Evolutionary conservation across 345 rosid genomes (phyloP), one percentile per base, ranked within the genome.

Genomic region (Garcia nutans): DNA sequence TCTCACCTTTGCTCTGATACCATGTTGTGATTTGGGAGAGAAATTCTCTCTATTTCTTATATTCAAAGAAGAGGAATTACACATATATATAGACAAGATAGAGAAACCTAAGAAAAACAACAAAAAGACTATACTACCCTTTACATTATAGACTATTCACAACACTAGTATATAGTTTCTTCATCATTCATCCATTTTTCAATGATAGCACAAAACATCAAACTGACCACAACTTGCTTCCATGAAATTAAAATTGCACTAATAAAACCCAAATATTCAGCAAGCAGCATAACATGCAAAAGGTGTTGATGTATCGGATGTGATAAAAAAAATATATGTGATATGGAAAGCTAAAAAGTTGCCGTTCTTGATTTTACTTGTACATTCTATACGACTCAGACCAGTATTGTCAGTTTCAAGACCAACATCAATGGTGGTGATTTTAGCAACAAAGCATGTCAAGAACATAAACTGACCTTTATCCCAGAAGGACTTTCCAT

Each of bases 401-500:
- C 5, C 58, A 47, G 6, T 54, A 3, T 54, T 19, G n/a, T 54
- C 58, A 54, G 19, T 54, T 5, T 6, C 8, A 54, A 7, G 56
- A 54, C 19, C 16, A 54, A 5, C 22, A 70, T 54, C 22, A 45
- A 70, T 17, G 13, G n/a, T 22, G 8, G 50, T n/a, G 22, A 20
- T 19, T 10, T 26, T 11, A 54, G 16, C 69, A 41, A 70, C 6
- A 64, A 45, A 72, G 20, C 24, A 55, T 9, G 19, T 33, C 28
- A 52, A 42, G 84, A 80, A 78, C 67, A 49, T 50, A 41, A 7
- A 19, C 83, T 61, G 3, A 89, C 98, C 97, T 96, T 96, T 37
- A 96, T 88, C 76, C 98, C 98, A 61, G 99, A 96, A 19, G 98
- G 93, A 80, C 89, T 90, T 83, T 96, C 99, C 97, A 93, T 88